phyloP scores from a whole-genome alignment of 768 basidiomycete species.

The Rhodotorula kratochvilovae region DNA sequence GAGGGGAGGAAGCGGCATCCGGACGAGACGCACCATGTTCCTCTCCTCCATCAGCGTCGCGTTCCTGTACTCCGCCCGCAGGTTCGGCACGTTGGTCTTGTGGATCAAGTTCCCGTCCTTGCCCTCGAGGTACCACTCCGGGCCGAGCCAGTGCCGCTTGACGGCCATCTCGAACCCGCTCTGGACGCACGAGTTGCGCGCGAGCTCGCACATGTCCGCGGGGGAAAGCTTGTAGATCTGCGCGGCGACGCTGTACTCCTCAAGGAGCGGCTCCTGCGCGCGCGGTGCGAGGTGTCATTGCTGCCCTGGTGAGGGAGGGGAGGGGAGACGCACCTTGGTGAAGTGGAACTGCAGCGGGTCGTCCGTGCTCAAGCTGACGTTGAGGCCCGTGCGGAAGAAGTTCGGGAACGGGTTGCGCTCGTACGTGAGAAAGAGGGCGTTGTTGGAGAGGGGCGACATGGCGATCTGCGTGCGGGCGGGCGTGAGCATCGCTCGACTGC shows the following conservation, averaged over 20 bases:
- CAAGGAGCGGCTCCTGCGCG: slow-evolving; percentile 77
- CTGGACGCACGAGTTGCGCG: slow-evolving; percentile 94
- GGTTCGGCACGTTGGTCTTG: slow-evolving; percentile 98
- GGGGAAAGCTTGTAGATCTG: slow-evolving; percentile 97
- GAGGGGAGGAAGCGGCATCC: background rate
- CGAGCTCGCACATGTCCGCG: slow-evolving; percentile 76
- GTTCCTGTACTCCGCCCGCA: slow-evolving; percentile 83
- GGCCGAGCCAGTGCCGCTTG: slow-evolving; percentile 88
- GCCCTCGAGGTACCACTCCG: slow-evolving; percentile 88
- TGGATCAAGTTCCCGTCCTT: slow-evolving; percentile 91
- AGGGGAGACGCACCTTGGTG: slow-evolving; percentile 65
- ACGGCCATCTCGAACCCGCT: slow-evolving; percentile 98
- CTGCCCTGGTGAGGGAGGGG: no score
- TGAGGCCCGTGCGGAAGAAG: slow-evolving; percentile 88
- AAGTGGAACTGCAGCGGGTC: slow-evolving; percentile 97
- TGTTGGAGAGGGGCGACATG: slow-evolving; percentile 97
- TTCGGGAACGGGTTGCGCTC: slow-evolving; percentile 95
- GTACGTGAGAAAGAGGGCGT: slow-evolving; percentile 91
- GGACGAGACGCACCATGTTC: slow-evolving; percentile 42
- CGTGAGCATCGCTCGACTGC: no score
- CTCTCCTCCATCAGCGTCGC: slow-evolving; percentile 83
- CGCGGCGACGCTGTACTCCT: slow-evolving; percentile 96
- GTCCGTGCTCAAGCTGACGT: slow-evolving; percentile 93
- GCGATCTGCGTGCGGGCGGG: slow-evolving; percentile 57
- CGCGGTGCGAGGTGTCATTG: rapidly evolving